Base-by-base conservation (phyloP, 129 eudicot genomes). In the Deinandra increscens region DNA sequence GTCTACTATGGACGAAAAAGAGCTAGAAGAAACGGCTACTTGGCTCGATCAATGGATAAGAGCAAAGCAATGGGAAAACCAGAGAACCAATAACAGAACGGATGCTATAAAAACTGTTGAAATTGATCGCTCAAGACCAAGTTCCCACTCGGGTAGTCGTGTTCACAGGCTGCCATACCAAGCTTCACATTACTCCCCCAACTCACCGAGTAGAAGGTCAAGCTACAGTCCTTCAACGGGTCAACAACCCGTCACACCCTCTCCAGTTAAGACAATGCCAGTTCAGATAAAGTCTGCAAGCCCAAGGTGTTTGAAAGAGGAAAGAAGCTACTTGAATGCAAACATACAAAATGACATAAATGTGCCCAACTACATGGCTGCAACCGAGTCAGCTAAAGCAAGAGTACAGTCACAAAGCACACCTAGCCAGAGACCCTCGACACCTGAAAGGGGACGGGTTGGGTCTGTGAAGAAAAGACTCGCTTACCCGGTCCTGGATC, bases 361-460 rank as follows among this genome's bases (percentile, higher is more conserved):
- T 4, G 36, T 78, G n/a, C 98, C 98, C 6, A 86, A 84, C 60
- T 93, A 89, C 68, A 93, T 93, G 98, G 90, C 88, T 38, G 87
- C 91, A 33, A 92, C 98, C 0, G 96, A 92, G 76, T 92, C 98
- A 0, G 91, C 98, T 5, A 92, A 89, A 75, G 98, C 98, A 1
- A 74, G 81, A 69, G 68, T 77, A 49, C 64, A 95, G 34, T 81
- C 96, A 58, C 96, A 84, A 42, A 89, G 98, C 66, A 87, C 95
- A n/a, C 96, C 96, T 13, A 79, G 90, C 49, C 89, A 86, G 38
- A 84, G 96, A 76, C 83, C 91, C 48, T 81, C 87, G 13, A 86
- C 95, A 4, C 91, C 91, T 3, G 96, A 89, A 14, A 85, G 87
- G 44, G 96, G 89, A n/a, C 77, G 82, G 2, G 86, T 80, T 39